Evolutionary conservation across 2,329 filamentous ascomycete species (phyloP).

Genomic region (Diatrype stigma): DNA sequence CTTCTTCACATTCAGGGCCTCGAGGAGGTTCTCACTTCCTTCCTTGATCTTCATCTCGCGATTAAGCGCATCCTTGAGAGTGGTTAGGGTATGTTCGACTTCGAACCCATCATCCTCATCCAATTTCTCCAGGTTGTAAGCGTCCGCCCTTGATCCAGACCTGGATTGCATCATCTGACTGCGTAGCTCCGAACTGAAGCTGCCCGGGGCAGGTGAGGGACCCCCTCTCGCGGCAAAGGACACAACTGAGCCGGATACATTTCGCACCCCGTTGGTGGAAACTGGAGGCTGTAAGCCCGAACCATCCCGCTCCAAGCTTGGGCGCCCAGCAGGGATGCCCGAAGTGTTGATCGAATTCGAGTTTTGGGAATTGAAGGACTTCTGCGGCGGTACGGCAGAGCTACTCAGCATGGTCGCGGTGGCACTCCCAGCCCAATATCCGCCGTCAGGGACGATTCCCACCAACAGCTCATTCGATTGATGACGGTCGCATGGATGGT

Average conservation of each 20-base stretch:
- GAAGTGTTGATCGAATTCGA: conserved; percentile 32
- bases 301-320: conserved; percentile 55
- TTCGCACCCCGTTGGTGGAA: conserved; percentile 42
- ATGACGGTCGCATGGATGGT: conserved; percentile 8
- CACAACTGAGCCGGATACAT: conserved; percentile 48
- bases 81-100: conserved; percentile 69
- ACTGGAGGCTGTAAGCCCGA: conserved; percentile 41
- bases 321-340: conserved; percentile 29
- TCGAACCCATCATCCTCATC: conserved; percentile 57
- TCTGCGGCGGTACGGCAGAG: conserved; percentile 51
- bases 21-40: conserved; percentile 94
- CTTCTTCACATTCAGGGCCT: conserved; percentile 91
- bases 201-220: conserved; percentile 69
- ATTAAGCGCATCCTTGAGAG: conserved; percentile 79
- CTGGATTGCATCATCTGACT: conserved; percentile 65
- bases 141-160: conserved; percentile 54
- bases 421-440: conserved; percentile 9
- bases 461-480: conserved; percentile 11
- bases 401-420: conserved; percentile 46
- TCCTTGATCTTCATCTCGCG: conserved; percentile 98
- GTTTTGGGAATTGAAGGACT: conserved; percentile 43
- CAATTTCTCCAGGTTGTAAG: conserved; percentile 49
- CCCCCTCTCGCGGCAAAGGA: conserved; percentile 65
- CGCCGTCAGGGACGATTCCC: conserved; percentile 4
- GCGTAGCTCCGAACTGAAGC: conserved; percentile 84